Base-by-base conservation (phyloP, 1,139 yeast species). In the Debaryomycetaceae sp. region DNA sequence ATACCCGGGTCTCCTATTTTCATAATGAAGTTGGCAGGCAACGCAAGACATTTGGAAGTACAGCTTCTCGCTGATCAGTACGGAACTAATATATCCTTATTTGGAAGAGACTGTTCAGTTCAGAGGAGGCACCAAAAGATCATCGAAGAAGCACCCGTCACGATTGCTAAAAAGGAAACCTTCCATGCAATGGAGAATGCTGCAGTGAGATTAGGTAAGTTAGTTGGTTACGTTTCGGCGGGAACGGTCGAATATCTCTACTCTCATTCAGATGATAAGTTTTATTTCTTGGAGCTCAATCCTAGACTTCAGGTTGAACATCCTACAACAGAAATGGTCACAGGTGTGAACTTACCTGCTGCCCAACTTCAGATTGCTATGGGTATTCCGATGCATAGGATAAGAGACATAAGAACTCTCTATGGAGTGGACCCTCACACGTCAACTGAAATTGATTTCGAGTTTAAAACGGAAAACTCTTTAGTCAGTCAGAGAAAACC, bases 241-340 rank as follows among this genome's bases (percentile, higher is more conserved):
- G 99, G 99, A 80, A 93, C 99, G 42, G 98, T 93, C 43, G 99
- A 93, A 71, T 93, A 93, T 70, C 79, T 93, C 58, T 93, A 93
- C 66, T 89, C 97, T 20, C 93, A 90, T 64, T 81, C 87, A 45
- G 97, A 93, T 54, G 93, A 91, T 68, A 90, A 91, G 66, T 93
- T 91, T 66, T 93, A 90, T 76, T 93, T 93, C 67, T 78, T 93
- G 65, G 99, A 93, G 72, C 79, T 93, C 64, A 93, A 93, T 68
- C 99, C 99, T 59, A 87, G 99, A 78, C 79, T 93, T 65, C 99
- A 93, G 76, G 99, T 93, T 52, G 99, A 93, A 78, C 99, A 93
- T 77, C 99, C 99, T 59, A 93, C 99, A 43, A 93, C 99, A 37
- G 99, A 93, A 75, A 93, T 93, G 99, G 99, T 89, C 45, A 86